Percentiles rank a stretch among this genome's conserved stretches.
phyloP scores from a whole-genome alignment of 306 rosid species.

The Cyclanthera cordifolia region DNA sequence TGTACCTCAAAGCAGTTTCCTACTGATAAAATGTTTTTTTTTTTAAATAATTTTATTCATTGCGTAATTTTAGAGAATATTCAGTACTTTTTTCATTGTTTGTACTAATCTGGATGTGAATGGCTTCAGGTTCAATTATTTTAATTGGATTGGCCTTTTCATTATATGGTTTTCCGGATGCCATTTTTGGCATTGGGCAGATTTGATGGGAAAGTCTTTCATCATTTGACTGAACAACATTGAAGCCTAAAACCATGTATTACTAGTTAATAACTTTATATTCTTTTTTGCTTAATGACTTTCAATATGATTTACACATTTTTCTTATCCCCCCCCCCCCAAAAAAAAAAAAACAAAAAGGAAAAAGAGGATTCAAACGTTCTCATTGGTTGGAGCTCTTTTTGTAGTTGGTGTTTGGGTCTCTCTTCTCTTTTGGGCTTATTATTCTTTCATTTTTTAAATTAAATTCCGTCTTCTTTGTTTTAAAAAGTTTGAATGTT shows the following conservation, averaged over 20 bases:
- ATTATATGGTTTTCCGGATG: background rate
- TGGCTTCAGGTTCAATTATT: no score
- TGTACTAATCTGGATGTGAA: no score
- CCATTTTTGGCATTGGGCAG: background rate
- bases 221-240: background rate
- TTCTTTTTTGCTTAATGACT: background rate
- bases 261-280: background rate
- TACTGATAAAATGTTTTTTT: background rate
- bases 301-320: no score
- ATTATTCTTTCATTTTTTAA: no score
- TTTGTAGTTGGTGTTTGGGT: no score
- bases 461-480: no score
- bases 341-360: no score
- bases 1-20: background rate
- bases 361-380: no score
- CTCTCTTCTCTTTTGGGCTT: no score
- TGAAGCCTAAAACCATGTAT: background rate
- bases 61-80: background rate
- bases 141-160: background rate
- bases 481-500: background rate
- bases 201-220: background rate
- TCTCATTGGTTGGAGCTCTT: no score
- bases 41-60: background rate
- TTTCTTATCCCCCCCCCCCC: no score
- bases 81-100: background rate